These are phyloP conservation scores for Colletotrichum caudatum DNA, from an alignment of 2,329 filamentous ascomycete genomes.

Conservation along the genomic window DNA sequence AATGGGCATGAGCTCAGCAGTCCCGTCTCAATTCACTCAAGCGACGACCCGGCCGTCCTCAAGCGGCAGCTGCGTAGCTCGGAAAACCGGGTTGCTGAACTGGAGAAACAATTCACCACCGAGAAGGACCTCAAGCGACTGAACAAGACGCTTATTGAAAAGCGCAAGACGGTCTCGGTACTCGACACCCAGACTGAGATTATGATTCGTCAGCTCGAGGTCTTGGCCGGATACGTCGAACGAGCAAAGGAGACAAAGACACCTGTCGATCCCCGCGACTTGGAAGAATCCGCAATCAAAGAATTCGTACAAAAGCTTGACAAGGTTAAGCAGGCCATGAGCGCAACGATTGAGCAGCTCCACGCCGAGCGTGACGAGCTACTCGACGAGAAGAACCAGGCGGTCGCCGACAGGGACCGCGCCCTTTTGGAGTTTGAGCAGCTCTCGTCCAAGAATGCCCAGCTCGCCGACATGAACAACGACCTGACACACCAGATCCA, in stretches of 20 bases:
- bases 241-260: constrained; percentile 85
- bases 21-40: constrained; percentile 72
- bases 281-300: constrained; percentile 92
- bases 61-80: constrained; percentile 83
- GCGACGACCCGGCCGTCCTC: constrained; percentile 74
- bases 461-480: constrained; percentile 95
- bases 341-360: constrained; percentile 68
- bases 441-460: constrained; percentile 91
- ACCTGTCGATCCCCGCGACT: constrained; percentile 81
- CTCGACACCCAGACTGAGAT: constrained; percentile 95
- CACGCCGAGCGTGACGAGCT: constrained; percentile 82
- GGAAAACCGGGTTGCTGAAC: constrained; percentile 86
- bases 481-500: constrained; percentile 95
- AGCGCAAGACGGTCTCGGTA: constrained; percentile 94
- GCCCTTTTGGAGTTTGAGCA: constrained; percentile 96
- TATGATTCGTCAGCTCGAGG: constrained; percentile 91
- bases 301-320: constrained; percentile 85
- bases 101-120: constrained; percentile 80
- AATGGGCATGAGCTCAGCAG: constrained; percentile 75
- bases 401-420: constrained; percentile 89
- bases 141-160: constrained; percentile 90
- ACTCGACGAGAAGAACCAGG: constrained; percentile 84
- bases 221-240: constrained; percentile 89
- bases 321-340: constrained; percentile 70
- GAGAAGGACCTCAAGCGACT: constrained; percentile 78